Evolutionary conservation across 164 flowering plant genomes (phyloP), one percentile per base, ranked within the genome.

Genomic region (Dillenia turbinata): DNA sequence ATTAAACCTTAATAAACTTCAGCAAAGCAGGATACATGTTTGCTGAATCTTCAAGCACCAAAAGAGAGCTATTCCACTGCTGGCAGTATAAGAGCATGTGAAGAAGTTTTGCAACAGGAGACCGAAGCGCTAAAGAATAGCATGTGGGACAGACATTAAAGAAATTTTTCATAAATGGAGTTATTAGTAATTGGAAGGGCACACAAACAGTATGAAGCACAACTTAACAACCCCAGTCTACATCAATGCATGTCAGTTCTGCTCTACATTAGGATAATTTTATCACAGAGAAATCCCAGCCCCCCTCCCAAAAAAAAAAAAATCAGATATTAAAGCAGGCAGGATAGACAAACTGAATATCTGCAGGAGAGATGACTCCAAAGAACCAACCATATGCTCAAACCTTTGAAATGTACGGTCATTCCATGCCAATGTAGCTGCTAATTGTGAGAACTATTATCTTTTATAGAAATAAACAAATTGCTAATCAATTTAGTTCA

Each of bases 361-460:
- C 97, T 90, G 89, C 62, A 55, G 14, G 47, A 84, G 69, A 63
- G 83, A 79, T n/a, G 67, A 72, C 66, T 89, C 87, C 57, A 66
- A 71, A 47, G 79, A 75, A 65, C 55, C 60, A 64, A 91, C 43
- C 8, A 95, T 89, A 54, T 83, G 83, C 62, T 73, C 75, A 66
- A 89, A 85, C 24, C 75, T 51, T 56, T 71, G 69, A 47, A 51
- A 61, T 45, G 70, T 69, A 70, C 73, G 71, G 19, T 77, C 86
- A 79, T 70, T 70, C 99, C 99, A 94, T n/a, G 84, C 97, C 71
- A 94, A 58, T 61, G 91, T 89, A 59, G 80, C 90, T n/a, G 86
- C 71, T 56, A 94, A 69, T 54, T 79, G 67, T 65, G 86, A 81
- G 22, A 19, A 57, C 8, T 47, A 55, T n/a, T n/a, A n/a, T n/a